phyloP scores from a whole-genome alignment of 345 rosid species.

The Erucastrum elatum region DNA sequence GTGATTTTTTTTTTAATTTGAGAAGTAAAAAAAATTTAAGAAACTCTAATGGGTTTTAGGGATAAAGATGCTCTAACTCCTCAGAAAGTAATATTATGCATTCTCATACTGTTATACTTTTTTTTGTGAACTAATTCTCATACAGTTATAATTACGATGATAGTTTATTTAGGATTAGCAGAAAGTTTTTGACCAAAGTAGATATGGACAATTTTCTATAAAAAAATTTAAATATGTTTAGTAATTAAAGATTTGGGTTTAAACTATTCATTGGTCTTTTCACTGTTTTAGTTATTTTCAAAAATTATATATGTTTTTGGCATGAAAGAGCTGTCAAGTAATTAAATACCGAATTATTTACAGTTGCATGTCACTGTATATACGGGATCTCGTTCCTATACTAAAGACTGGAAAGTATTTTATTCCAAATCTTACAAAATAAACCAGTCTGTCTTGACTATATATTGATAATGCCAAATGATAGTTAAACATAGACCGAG shows the following conservation, averaged over 20 bases:
- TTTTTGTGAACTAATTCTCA: not conserved
- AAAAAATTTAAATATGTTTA: not conserved
- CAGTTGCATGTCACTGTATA: not conserved
- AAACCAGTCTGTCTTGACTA: not conserved
- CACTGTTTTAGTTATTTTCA: not conserved
- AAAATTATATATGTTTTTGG: not conserved
- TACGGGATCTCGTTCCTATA: not conserved
- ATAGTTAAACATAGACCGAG: not conserved
- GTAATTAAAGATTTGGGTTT: not conserved
- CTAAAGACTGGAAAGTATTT: not conserved
- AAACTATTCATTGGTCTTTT: not conserved
- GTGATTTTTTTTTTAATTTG: no score
- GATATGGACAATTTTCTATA: not conserved
- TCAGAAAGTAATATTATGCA: not conserved
- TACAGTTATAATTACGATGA: not conserved
- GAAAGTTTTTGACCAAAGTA: not conserved
- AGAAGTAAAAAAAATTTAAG: no score
- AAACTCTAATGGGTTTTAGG: no score
- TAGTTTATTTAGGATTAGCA: not conserved
- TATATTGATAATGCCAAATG: not conserved
- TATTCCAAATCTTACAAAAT: not conserved
- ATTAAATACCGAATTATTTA: not conserved
- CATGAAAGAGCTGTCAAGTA: not conserved
- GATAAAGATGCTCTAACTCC: not conserved
- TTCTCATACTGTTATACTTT: no score